Percentiles rank a stretch among this genome's conserved stretches.
Evolutionary conservation across 1,284 basidiomycete species (phyloP).

Genomic region (Tilletiaria anomala): DNA sequence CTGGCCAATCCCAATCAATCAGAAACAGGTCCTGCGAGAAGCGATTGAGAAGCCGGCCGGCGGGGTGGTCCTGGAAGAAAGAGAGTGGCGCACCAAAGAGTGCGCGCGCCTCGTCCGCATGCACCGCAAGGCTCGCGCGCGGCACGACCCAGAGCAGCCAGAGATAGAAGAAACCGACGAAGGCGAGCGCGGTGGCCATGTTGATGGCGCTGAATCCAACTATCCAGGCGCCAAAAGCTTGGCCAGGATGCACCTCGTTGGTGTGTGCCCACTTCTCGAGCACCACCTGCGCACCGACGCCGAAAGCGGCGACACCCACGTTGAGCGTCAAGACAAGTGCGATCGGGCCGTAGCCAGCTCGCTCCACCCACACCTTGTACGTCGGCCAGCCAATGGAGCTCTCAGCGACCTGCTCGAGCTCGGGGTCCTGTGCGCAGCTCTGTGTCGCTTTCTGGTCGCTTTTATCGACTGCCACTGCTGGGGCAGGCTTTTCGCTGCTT

Average conservation of each 20-base stretch:
- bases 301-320: background rate
- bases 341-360: background rate
- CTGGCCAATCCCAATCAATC: conserved; percentile 10
- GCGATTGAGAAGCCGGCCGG: conserved; percentile 20
- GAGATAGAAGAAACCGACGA: conserved; percentile 7
- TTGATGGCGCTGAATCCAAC: conserved; percentile 3
- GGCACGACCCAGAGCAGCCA: conserved; percentile 1
- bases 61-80: conserved; percentile 14
- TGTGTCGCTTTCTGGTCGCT: no score
- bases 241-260: background rate
- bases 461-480: no score
- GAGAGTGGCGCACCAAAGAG: conserved; percentile 12
- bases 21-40: conserved; percentile 25
- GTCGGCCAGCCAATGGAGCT: background rate
- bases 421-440: background rate
- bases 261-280: background rate
- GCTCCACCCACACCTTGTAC: background rate
- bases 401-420: background rate
- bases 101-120: conserved; percentile 8
- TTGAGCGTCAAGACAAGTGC: background rate
- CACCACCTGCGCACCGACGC: background rate
- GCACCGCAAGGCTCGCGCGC: conserved; percentile 11
- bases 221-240: conserved; percentile 6
- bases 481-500: no score
- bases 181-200: background rate